phyloP scores from a whole-genome alignment of 352 stramenopile genomes.

The Lagenidium sp. region DNA sequence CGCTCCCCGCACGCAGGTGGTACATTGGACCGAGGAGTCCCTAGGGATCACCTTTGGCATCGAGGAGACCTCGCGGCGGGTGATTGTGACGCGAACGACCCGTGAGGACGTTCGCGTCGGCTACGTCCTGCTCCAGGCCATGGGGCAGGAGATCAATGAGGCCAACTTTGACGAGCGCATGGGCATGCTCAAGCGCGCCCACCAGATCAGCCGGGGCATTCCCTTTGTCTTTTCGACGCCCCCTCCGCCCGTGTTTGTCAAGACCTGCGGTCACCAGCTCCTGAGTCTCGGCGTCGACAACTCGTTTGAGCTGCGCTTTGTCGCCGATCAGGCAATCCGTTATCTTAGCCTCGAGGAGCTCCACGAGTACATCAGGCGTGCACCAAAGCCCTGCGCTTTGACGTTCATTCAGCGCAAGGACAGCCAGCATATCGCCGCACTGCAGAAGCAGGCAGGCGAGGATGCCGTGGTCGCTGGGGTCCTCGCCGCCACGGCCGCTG shows the following conservation, averaged over 20 bases:
- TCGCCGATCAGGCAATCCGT: conserved; percentile 38
- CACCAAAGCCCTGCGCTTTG: conserved; percentile 47
- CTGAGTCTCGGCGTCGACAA: conserved; percentile 38
- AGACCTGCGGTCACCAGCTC: conserved; percentile 30
- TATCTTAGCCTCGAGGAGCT: conserved; percentile 65
- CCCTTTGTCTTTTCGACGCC: conserved; percentile 53
- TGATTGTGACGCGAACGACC: conserved; percentile 56
- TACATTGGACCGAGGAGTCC: conserved; percentile 32
- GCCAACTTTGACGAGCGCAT: conserved; percentile 46
- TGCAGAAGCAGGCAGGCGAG: conserved; percentile 16
- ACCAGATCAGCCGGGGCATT: conserved; percentile 30
- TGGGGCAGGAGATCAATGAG: conserved; percentile 30
- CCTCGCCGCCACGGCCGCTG: conserved; percentile 16
- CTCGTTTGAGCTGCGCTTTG: conserved; percentile 54
- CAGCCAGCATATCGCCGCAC: conserved; percentile 24
- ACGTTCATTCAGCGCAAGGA: conserved; percentile 55
- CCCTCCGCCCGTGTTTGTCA: conserved; percentile 43
- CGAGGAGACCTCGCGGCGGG: conserved; percentile 50
- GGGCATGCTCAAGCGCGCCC: conserved; percentile 36
- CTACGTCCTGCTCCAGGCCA: conserved; percentile 44
- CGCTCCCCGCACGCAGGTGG: conserved; percentile 8
- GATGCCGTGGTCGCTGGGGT: conserved; percentile 11
- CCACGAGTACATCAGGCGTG: conserved; percentile 37
- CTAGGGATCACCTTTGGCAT: conserved; percentile 71
- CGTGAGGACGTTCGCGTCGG: conserved; percentile 41